Evolutionary conservation across 768 basidiomycete genomes (phyloP), one percentile per base, ranked within the genome.

Genomic region (Boletus patriciae): DNA sequence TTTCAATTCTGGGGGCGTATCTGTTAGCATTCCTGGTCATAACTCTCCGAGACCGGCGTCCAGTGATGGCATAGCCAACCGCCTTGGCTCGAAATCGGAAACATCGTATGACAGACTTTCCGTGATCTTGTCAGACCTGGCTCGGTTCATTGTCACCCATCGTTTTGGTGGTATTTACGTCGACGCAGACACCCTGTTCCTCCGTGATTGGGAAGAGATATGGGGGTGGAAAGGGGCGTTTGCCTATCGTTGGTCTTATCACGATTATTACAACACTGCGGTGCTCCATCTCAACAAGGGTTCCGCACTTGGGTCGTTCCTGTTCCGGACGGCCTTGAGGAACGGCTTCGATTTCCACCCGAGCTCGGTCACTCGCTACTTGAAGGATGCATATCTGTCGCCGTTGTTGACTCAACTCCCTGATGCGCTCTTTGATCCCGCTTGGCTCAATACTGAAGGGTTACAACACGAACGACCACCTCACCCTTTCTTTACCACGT

Each of bases 171-270:
- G 95, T 3, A 88, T 94, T 57, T 97, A 96, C 67, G 83, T 98
- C 50, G 95, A 97, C 64, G 93, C 95, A 4, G 95, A 97, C 68
- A 95, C 92, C 4, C 81, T 98, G 64, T 80, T 98, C 62, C 78
- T 97, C 16, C 85, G 94, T 23, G 94, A 97, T 68, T 96, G 95
- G 95, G 94, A 97, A 72, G 94, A 96, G 68, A 79, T 97, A 4
- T 97, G 92, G 91, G 92, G 92, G 49, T 95, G 90, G 88, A 84
- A 86, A 58, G 94, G 94, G 42, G 92, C 94, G 15, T 97, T 96
- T 68, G 94, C 94, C 1, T 97, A 97, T 71, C 82, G 94, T 13
- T 97, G 95, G 94, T 92, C 88, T n/a, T 83, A 89, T 52, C 79
- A 94, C 59, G 84, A 90, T 65, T 91, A 88, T 67, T 96, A 96